Evolutionary conservation across 768 basidiomycete genomes (phyloP).

Genomic region (Calocera viscosa): DNA sequence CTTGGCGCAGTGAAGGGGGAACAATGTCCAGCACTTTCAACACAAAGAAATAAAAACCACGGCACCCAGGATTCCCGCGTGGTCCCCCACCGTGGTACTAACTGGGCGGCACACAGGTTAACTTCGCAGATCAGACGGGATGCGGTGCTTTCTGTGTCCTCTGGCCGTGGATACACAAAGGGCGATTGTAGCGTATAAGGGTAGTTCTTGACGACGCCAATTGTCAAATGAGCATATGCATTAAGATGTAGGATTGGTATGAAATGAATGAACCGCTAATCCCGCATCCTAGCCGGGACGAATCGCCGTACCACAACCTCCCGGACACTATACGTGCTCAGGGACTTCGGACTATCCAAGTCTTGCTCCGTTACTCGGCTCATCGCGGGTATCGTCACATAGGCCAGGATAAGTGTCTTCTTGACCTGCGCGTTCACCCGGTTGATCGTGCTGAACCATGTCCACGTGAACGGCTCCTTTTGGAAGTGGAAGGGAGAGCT

Average conservation of each 20-base stretch:
- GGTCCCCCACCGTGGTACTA: slow-evolving; percentile 2
- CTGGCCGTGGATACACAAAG: neutral
- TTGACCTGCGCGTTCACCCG: slow-evolving; percentile 93
- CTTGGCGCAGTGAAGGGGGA: no score
- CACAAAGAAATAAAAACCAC: neutral
- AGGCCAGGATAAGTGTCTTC: slow-evolving; percentile 87
- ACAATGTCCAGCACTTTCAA: no score
- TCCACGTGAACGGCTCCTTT: slow-evolving; percentile 75
- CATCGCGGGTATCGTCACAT: slow-evolving; percentile 81
- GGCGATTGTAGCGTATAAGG: no score
- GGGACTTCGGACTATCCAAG: slow-evolving; percentile 57
- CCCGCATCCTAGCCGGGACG: slow-evolving; percentile 85
- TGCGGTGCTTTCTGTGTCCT: neutral
- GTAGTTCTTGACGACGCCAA: no score
- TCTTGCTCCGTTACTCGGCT: slow-evolving; percentile 41
- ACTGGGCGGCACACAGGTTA: neutral
- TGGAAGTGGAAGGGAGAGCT: slow-evolving; percentile 51
- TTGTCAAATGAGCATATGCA: no score
- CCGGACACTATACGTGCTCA: slow-evolving; percentile 63
- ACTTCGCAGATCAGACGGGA: neutral
- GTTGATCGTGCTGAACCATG: slow-evolving; percentile 94
- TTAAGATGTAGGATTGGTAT: no score
- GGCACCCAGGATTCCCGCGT: slow-evolving; percentile 1
- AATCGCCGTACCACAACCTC: slow-evolving; percentile 79
- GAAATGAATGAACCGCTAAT: no score